Evolutionary conservation across 2,329 filamentous ascomycete genomes (phyloP), one percentile per base, ranked within the genome.

Genomic region (Pseudocercospora fuligena): DNA sequence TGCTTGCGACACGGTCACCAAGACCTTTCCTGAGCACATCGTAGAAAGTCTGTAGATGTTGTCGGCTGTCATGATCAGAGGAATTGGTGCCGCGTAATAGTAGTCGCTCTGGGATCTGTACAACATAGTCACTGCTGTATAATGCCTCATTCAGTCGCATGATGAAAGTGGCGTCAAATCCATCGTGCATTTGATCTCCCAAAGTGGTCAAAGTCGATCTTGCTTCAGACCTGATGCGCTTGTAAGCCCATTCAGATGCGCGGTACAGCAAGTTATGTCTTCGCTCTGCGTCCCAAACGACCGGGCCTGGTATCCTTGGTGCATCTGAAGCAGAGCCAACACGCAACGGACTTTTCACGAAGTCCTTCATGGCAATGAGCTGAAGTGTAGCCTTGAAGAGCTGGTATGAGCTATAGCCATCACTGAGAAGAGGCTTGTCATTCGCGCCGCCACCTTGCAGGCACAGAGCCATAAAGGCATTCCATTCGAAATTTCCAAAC

Each of bases 361-460:
- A 82, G 74, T 97, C 90, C 43, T 87, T 90, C 1, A 87, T 86
- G 1, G 91, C 89, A 19, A 99, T 82, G 72, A 94, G 95, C 76
- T 97, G 94, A n/a, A 99, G 82, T 1, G 90, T 89, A 2, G 93
- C 94, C 80, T 97, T 98, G 85, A 99, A 97, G 53, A 98, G 85
- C 79, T 98, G 94, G 25, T 94, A 95, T 79, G 91, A 91, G 81
- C 91, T 97, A 73, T 97, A 91, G 7, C 92, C 92, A 5, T 88
- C 84, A 5, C 93, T 93, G 16, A 98, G 84, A 5, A 92, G 81
- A 1, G 90, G 86, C 69, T 89, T 87, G 1, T 91, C 91, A 66
- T 89, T 90, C 6, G 88, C 86, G 6, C 89, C 90, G 27, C 92
- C 92, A n/a, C 87, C 88, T 77, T 93, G 89, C 49, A 98, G 83